phyloP scores from a whole-genome alignment of 345 rosid species.

The Trapa incisa region DNA sequence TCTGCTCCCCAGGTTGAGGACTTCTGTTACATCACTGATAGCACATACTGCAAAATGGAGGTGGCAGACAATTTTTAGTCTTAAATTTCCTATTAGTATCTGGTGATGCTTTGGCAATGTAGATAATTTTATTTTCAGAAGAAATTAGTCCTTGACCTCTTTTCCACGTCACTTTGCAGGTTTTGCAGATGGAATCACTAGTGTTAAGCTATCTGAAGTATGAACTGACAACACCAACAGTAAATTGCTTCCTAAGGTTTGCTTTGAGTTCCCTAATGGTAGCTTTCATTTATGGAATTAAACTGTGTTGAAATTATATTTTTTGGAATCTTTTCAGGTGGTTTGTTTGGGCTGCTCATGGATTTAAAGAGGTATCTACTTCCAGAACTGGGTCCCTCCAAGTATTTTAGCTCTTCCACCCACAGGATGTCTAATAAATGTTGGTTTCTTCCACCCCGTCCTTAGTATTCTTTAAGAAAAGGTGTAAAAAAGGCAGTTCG shows the following conservation, averaged over 20 bases:
- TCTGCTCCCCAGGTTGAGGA: slow-evolving; percentile 82
- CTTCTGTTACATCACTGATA: slow-evolving; percentile 88
- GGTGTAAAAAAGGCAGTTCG: neutral
- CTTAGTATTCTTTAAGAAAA: neutral
- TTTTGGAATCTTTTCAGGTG: slow-evolving; percentile 35
- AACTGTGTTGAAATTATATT: neutral
- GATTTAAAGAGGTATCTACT: slow-evolving; percentile 49
- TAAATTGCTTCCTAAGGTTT: slow-evolving; percentile 75
- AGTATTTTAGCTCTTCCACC: neutral
- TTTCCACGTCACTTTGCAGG: slow-evolving; percentile 24
- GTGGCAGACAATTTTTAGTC: slow-evolving; percentile 17
- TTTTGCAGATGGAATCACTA: slow-evolving; percentile 83
- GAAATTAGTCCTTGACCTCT: neutral
- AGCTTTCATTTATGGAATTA: neutral
- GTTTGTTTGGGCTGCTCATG: slow-evolving; percentile 80
- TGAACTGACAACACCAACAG: slow-evolving; percentile 83
- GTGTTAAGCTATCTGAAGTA: slow-evolving; percentile 77
- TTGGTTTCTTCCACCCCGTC: neutral
- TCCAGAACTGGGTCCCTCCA: neutral
- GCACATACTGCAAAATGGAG: slow-evolving; percentile 80
- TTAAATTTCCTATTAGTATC: neutral
- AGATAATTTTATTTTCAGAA: no score
- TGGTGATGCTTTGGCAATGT: neutral
- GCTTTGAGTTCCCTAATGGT: neutral
- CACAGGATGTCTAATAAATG: neutral